A percentile compares a stretch with the other conserved stretches of the same genome.
Evolutionary conservation across 768 basidiomycete genomes (phyloP).

Genomic region (Russula sp.): DNA sequence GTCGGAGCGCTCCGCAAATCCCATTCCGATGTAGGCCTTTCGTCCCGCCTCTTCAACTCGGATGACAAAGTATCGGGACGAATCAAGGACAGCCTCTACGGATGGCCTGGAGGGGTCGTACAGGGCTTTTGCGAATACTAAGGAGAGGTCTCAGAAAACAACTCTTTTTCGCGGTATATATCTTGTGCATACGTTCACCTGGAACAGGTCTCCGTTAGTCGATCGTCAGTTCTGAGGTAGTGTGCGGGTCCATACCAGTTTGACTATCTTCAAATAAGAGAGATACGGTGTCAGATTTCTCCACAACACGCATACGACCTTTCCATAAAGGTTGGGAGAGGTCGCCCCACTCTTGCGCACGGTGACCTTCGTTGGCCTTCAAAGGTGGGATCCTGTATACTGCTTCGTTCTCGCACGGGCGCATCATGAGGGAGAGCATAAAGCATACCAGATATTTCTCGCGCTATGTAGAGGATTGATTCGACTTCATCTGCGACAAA

Average conservation of each 20-base stretch:
- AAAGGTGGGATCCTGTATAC: slow-evolving; percentile 91
- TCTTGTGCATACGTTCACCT: slow-evolving; percentile 65
- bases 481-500: slow-evolving; percentile 74
- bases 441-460: slow-evolving; percentile 78
- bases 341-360: slow-evolving; percentile 92
- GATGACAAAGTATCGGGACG: slow-evolving; percentile 91
- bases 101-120: slow-evolving; percentile 77
- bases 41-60: slow-evolving; percentile 84
- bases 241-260: slow-evolving; percentile 54
- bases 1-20: slow-evolving; percentile 83
- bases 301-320: slow-evolving; percentile 81
- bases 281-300: slow-evolving; percentile 63
- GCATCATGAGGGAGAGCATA: slow-evolving; percentile 23
- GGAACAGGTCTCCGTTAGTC: background rate
- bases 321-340: slow-evolving; percentile 85
- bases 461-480: slow-evolving; percentile 83
- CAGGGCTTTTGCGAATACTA: slow-evolving; percentile 83
- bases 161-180: slow-evolving; percentile 12
- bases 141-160: slow-evolving; percentile 11
- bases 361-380: slow-evolving; percentile 83
- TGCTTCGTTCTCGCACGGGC: slow-evolving; percentile 37
- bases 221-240: background rate
- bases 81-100: slow-evolving; percentile 95
- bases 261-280: slow-evolving; percentile 78
- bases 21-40: slow-evolving; percentile 92